phyloP scores from a whole-genome alignment of 1,284 basidiomycete genomes.

The Sporisorium exsertum region DNA sequence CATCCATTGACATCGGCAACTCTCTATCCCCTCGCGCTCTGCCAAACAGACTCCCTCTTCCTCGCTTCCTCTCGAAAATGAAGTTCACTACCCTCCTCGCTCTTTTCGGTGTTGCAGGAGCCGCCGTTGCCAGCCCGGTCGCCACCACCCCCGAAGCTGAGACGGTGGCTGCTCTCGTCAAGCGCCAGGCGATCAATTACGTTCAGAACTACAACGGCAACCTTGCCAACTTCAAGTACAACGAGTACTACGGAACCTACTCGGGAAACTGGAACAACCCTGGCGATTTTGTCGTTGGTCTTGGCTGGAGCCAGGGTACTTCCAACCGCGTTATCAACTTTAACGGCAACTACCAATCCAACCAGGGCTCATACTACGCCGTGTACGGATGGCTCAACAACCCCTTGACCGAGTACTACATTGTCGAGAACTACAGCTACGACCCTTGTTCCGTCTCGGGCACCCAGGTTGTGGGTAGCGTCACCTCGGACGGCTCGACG shows the following conservation, averaged over 20 bases:
- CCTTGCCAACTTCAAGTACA: conserved; percentile 35
- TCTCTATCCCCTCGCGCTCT: background rate
- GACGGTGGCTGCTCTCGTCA: conserved; percentile 6
- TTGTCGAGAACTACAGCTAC: conserved; percentile 42
- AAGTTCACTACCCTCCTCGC: conserved; percentile 26
- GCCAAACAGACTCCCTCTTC: background rate
- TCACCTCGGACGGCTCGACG: conserved; percentile 30
- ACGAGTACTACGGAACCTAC: conserved; percentile 23
- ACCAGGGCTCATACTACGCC: conserved; percentile 35
- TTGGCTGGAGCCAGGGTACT: conserved; percentile 27
- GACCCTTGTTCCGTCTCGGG: conserved; percentile 29
- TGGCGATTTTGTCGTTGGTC: conserved; percentile 34
- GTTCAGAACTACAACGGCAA: conserved; percentile 44
- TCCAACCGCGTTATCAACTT: conserved; percentile 31
- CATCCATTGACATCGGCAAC: background rate
- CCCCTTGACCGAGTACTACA: conserved; percentile 44
- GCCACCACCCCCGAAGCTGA: conserved; percentile 1
- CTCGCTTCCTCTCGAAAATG: conserved; percentile 8
- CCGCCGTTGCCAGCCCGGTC: conserved; percentile 21
- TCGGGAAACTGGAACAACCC: conserved; percentile 36
- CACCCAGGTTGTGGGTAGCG: conserved; percentile 17
- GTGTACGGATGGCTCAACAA: conserved; percentile 45
- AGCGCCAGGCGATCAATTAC: conserved; percentile 41
- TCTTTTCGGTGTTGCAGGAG: conserved; percentile 14
- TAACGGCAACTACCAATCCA: conserved; percentile 26